Evolutionary conservation across 257 asterid genomes (phyloP).

Genomic region (Solanum ahanhuiri): DNA sequence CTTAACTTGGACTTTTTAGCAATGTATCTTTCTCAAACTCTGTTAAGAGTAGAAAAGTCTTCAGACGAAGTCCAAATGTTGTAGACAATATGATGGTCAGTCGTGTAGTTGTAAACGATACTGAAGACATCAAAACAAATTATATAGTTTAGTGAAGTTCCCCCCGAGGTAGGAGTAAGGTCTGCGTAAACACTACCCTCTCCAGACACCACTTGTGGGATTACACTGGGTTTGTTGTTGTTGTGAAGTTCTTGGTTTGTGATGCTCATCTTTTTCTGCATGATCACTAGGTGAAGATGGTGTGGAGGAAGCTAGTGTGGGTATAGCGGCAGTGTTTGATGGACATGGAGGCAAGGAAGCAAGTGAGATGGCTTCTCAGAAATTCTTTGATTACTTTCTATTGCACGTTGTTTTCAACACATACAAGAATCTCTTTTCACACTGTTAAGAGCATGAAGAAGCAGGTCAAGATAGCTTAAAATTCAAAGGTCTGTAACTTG

Average conservation of each 20-base stretch:
- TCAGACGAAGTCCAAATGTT: background rate
- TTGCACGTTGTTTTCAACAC: slow-evolving; percentile 33
- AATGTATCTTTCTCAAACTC: background rate
- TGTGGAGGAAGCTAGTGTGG: slow-evolving; percentile 20
- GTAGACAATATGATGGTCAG: background rate
- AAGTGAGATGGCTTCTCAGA: slow-evolving; percentile 60
- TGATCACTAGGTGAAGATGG: slow-evolving; percentile 26
- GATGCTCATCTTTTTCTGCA: background rate
- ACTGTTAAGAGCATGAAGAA: slow-evolving; percentile 11
- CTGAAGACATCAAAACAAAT: background rate
- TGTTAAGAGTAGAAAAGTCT: background rate
- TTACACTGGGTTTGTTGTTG: background rate
- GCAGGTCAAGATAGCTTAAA: background rate
- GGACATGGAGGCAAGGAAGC: slow-evolving; percentile 83
- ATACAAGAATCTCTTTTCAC: slow-evolving; percentile 21
- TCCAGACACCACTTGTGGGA: background rate
- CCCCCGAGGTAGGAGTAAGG: background rate
- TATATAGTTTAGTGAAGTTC: background rate
- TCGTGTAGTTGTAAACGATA: background rate
- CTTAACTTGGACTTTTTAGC: background rate
- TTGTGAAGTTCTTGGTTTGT: background rate
- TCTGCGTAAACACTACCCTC: background rate
- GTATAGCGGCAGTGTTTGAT: slow-evolving; percentile 68
- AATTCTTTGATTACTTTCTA: slow-evolving; percentile 34
- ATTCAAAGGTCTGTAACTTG: background rate